A percentile compares a stretch with the other conserved stretches of the same genome.
phyloP scores from a whole-genome alignment of 129 eudicot genomes.

The Helianthus tuberosus region DNA sequence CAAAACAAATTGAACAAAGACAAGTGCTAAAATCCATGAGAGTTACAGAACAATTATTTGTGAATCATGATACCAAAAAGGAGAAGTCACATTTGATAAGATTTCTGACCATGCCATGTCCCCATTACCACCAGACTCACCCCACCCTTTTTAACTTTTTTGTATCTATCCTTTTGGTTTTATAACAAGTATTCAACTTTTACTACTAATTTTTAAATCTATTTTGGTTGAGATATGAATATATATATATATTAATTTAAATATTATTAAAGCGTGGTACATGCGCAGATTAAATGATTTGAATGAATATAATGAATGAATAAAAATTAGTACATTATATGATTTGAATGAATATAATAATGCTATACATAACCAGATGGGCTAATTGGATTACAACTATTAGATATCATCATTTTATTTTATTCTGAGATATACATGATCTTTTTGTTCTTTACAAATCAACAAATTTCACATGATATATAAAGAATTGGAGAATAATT shows the following conservation, averaged over 20 bases:
- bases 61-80: constrained; percentile 50
- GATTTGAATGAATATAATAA: not conserved
- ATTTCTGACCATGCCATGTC: constrained; percentile 41
- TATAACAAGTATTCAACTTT: not conserved
- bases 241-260: not conserved
- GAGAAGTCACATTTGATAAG: constrained; percentile 39
- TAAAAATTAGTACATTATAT: not conserved
- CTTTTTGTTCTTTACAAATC: not conserved
- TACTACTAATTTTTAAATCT: not conserved
- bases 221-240: not conserved
- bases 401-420: not conserved
- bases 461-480: not conserved
- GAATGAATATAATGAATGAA: not conserved
- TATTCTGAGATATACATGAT: not conserved
- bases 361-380: not conserved
- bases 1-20: constrained; percentile 11
- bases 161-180: constrained; percentile 21
- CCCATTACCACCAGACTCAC: constrained; percentile 35
- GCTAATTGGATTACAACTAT: not conserved
- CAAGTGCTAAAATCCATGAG: constrained; percentile 44
- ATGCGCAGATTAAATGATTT: not conserved
- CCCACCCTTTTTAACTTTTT: constrained; percentile 33
- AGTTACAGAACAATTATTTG: constrained; percentile 35
- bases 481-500: not conserved
- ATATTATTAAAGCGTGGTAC: not conserved